Conservation (phyloP, 805 yeast species). For the Hanseniaspora pseudoguilliermondii region DNA sequence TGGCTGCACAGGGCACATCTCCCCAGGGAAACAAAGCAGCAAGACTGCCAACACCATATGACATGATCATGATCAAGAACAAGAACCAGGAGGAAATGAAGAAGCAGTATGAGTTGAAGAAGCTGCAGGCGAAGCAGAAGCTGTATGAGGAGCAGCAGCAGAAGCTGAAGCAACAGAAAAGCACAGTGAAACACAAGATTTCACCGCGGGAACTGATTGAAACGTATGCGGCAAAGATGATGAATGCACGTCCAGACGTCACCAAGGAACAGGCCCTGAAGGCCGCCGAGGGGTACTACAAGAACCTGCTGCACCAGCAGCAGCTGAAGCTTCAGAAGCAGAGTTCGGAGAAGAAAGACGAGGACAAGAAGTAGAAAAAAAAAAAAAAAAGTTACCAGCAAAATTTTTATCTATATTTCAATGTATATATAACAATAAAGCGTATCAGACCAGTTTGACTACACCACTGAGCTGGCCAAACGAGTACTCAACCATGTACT, state of each 20-base stretch:
- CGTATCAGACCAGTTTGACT: background rate
- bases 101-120: slow-evolving; percentile 30
- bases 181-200: background rate
- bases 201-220: slow-evolving; percentile 22
- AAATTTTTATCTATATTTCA: background rate
- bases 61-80: slow-evolving; percentile 65
- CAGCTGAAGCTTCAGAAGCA: slow-evolving; percentile 12
- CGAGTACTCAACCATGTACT: slow-evolving; percentile 5
- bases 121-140: slow-evolving; percentile 14
- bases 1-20: slow-evolving; percentile 24
- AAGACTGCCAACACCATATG: slow-evolving; percentile 56
- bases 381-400: background rate
- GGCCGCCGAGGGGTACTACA: slow-evolving; percentile 26
- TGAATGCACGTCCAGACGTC: slow-evolving; percentile 25
- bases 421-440: background rate
- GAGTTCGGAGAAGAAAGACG: background rate
- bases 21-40: slow-evolving; percentile 28
- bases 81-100: slow-evolving; percentile 80
- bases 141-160: slow-evolving; percentile 15
- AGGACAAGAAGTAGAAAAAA: background rate
- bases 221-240: slow-evolving; percentile 23
- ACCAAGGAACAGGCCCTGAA: slow-evolving; percentile 25
- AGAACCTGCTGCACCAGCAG: slow-evolving; percentile 19
- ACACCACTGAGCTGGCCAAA: slow-evolving; percentile 1
- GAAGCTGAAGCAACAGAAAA: slow-evolving; percentile 6